Conservation (phyloP, 352 stramenopile species). For the Globisporangium carolinianum region DNA sequence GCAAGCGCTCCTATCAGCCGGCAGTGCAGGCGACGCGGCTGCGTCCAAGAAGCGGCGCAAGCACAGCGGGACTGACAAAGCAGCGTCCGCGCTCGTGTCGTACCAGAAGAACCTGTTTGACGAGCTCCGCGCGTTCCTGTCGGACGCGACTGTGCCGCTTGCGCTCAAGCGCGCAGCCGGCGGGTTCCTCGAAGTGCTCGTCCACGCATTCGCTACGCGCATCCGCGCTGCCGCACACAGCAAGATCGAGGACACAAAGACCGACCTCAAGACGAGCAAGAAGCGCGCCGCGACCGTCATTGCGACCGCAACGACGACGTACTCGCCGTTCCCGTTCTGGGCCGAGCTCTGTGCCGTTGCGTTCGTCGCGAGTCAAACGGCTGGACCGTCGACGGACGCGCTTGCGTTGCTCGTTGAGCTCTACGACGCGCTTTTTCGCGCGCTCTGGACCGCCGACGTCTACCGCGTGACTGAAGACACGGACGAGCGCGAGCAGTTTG, state of each 20-base stretch:
- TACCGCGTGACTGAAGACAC: slow-evolving; percentile 86
- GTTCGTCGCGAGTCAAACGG: slow-evolving; percentile 32
- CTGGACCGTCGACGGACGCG: neutral
- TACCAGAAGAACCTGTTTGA: slow-evolving; percentile 82
- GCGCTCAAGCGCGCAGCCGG: slow-evolving; percentile 46
- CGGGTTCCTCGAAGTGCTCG: slow-evolving; percentile 56
- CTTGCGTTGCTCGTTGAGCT: slow-evolving; percentile 37
- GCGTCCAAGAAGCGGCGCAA: slow-evolving; percentile 45
- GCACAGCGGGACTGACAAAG: slow-evolving; percentile 8
- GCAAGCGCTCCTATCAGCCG: too few species aligned
- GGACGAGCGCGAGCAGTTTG: slow-evolving; percentile 69
- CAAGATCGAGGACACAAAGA: slow-evolving; percentile 71
- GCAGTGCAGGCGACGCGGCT: neutral
- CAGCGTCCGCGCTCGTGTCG: slow-evolving; percentile 35
- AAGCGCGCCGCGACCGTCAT: slow-evolving; percentile 75
- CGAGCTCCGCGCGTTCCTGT: slow-evolving; percentile 50
- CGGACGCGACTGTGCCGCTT: slow-evolving; percentile 19
- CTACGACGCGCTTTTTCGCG: slow-evolving; percentile 58
- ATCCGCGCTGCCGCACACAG: slow-evolving; percentile 52
- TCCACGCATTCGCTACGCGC: slow-evolving; percentile 41
- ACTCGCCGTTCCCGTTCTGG: slow-evolving; percentile 86
- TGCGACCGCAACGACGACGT: slow-evolving; percentile 59
- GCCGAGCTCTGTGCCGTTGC: slow-evolving; percentile 67
- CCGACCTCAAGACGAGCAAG: slow-evolving; percentile 63
- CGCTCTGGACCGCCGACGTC: slow-evolving; percentile 58